Evolutionary conservation across 805 yeast genomes (phyloP).

Genomic region (Nakazawaea holstii): DNA sequence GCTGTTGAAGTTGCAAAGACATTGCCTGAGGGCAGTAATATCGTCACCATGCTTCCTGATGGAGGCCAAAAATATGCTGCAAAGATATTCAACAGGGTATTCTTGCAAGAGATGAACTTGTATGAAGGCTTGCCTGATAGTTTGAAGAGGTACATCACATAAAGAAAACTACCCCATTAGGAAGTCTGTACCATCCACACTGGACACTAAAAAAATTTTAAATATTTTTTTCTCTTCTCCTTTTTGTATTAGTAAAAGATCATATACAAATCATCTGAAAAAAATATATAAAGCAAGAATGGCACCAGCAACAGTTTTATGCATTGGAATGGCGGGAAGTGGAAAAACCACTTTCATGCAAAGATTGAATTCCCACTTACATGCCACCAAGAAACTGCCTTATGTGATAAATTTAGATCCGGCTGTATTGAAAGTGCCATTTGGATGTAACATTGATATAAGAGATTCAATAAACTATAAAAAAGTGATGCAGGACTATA

Average conservation of each 20-base stretch:
- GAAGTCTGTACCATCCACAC: background rate
- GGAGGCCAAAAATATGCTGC: constrained; percentile 41
- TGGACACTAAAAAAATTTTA: background rate
- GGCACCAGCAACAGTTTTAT: constrained; percentile 31
- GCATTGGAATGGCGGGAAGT: constrained; percentile 52
- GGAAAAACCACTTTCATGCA: constrained; percentile 99
- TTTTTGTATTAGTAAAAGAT: background rate
- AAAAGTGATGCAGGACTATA: constrained; percentile 94
- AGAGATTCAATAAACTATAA: constrained; percentile 94
- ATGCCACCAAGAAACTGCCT: constrained; percentile 67
- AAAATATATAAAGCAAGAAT: constrained; percentile 11
- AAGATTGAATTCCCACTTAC: constrained; percentile 83
- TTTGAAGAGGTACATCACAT: constrained; percentile 29
- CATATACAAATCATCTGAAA: too few species aligned
- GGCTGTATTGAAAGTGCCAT: constrained; percentile 91
- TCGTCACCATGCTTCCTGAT: constrained; percentile 41
- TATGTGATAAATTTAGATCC: constrained; percentile 95
- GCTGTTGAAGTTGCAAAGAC: constrained; percentile 34
- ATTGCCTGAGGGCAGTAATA: constrained; percentile 36
- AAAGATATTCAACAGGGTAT: constrained; percentile 30
- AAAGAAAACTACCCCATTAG: background rate
- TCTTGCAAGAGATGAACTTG: constrained; percentile 33
- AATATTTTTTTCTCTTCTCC: background rate
- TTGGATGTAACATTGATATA: constrained; percentile 90
- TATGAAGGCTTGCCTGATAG: constrained; percentile 32